Conservation (phyloP, 352 stramenopile genomes). For the Pythium phragmiticola region DNA sequence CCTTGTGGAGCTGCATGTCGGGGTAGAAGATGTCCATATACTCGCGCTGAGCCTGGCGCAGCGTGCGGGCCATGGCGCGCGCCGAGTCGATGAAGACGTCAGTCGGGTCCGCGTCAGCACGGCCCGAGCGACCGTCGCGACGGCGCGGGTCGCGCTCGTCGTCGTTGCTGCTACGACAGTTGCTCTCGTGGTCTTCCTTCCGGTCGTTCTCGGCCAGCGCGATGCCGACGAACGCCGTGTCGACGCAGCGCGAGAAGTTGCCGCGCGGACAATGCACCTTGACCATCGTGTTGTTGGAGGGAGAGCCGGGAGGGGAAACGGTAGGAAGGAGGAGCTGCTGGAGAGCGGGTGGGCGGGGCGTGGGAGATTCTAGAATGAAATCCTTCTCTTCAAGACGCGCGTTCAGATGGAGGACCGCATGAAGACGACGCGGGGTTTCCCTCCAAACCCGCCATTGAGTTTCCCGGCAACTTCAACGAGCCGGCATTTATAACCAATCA, state of each 20-base stretch:
- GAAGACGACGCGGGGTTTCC: too few species aligned
- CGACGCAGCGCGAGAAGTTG: constrained; percentile 7
- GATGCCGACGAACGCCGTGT: constrained; percentile 6
- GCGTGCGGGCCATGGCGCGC: not conserved
- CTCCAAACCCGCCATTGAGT: too few species aligned
- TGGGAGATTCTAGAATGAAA: constrained; percentile 2
- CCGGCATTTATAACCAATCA: constrained; percentile 8
- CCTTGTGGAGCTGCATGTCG: not conserved
- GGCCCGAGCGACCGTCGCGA: too few species aligned
- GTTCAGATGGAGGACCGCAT: too few species aligned
- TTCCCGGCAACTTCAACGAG: constrained; percentile 19
- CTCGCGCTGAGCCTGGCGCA: not conserved
- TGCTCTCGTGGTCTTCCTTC: not conserved
- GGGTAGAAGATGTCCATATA: constrained; percentile 4
- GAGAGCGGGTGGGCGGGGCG: not conserved
- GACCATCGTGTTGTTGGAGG: constrained; percentile 15
- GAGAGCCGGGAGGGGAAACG: not conserved
- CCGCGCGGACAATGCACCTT: constrained; percentile 17
- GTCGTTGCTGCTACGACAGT: not conserved
- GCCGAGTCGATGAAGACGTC: not conserved
- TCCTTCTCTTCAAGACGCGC: too few species aligned
- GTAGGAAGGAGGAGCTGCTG: not conserved
- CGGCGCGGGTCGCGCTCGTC: not conserved
- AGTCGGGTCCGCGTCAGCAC: not conserved
- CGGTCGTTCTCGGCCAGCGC: not conserved